Conservation (phyloP, 805 yeast genomes). For the Kodamaea fukazawae region DNA sequence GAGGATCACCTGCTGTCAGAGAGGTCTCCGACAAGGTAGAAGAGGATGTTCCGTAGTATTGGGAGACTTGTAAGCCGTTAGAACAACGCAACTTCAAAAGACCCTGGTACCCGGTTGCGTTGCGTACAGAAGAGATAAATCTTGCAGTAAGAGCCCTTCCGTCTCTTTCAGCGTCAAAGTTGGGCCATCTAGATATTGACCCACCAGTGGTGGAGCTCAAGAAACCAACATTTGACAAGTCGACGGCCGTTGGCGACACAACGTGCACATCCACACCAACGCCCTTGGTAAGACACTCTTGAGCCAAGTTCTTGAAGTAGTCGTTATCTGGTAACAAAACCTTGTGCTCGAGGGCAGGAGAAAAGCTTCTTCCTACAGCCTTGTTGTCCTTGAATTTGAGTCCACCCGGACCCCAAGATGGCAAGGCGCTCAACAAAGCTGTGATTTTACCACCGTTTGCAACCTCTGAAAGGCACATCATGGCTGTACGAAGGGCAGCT, state of each 20-base stretch:
- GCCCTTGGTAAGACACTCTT: constrained; percentile 52
- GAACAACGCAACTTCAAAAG: constrained; percentile 84
- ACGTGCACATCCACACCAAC: constrained; percentile 79
- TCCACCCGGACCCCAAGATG: constrained; percentile 79
- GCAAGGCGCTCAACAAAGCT: constrained; percentile 62
- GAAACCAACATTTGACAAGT: constrained; percentile 69
- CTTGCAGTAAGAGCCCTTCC: constrained; percentile 63
- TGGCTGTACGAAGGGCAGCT: constrained; percentile 70
- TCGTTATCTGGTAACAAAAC: constrained; percentile 58
- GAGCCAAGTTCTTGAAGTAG: constrained; percentile 59
- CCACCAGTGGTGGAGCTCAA: constrained; percentile 76
- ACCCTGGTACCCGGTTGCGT: constrained; percentile 70
- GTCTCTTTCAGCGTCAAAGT: constrained; percentile 67
- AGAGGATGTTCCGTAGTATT: constrained; percentile 60
- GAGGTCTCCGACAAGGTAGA: constrained; percentile 15
- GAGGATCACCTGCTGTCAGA: constrained; percentile 50
- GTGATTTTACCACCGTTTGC: constrained; percentile 83
- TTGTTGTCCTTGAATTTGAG: constrained; percentile 45
- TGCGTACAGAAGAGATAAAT: constrained; percentile 49
- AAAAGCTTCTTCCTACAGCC: constrained; percentile 38
- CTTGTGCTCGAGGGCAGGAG: constrained; percentile 45
- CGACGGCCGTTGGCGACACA: constrained; percentile 62
- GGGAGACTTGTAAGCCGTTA: constrained; percentile 75
- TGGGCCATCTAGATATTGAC: constrained; percentile 56
- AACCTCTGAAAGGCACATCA: constrained; percentile 52